Conservation (phyloP, 2,329 filamentous ascomycete genomes). For the Podosphaera aphanis region DNA sequence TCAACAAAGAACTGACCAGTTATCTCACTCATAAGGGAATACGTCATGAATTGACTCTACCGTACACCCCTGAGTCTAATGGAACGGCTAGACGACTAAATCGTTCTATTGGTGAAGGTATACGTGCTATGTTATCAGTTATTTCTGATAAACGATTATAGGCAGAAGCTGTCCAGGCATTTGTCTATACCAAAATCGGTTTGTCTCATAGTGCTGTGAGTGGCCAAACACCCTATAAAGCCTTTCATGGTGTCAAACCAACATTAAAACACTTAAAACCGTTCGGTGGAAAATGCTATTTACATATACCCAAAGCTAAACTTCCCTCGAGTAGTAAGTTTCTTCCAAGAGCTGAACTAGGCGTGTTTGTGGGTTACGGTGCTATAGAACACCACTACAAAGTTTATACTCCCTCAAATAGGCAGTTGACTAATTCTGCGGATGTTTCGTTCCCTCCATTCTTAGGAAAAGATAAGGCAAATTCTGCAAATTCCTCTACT, state of each 20-base stretch:
- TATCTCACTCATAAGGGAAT: not conserved
- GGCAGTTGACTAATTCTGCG: no score
- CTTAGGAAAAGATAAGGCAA: no score
- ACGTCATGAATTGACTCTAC: not conserved
- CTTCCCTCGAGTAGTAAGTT: not conserved
- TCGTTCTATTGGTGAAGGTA: not conserved
- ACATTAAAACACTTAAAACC: not conserved
- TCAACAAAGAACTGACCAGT: not conserved
- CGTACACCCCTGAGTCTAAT: not conserved
- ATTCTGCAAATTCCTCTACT: no score
- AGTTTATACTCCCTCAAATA: no score
- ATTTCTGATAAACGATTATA: not conserved
- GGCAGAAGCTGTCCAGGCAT: not conserved
- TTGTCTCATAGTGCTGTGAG: not conserved
- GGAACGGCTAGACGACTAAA: not conserved
- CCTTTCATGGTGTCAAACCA: not conserved
- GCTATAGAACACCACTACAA: no score
- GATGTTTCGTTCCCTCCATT: no score
- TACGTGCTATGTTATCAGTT: not conserved
- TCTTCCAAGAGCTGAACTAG: not conserved
- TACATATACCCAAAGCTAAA: not conserved
- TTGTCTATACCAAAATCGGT: not conserved
- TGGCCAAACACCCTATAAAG: not conserved
- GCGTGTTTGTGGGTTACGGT: not conserved
- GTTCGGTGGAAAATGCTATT: not conserved